Base-by-base conservation (phyloP, 352 stramenopile genomes). In the Phytophthora tentaculata region DNA sequence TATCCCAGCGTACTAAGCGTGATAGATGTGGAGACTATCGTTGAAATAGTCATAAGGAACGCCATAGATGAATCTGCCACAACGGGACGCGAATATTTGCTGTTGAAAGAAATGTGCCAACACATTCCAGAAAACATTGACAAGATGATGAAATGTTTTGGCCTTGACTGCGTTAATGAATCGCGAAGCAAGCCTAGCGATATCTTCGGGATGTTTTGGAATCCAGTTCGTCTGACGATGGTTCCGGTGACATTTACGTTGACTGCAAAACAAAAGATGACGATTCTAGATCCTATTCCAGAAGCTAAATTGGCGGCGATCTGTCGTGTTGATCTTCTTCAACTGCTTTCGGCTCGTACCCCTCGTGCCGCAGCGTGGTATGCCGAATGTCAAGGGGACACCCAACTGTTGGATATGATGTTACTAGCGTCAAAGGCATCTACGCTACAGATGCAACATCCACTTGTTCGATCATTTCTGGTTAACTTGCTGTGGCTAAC, bases 371-470 rank as follows among this genome's bases (percentile, higher is more conserved):
- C n/a, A 17, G 48, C 19, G 20, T 64, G 52, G 65, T 73, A 56
- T 60, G 58, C 32, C 37, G 43, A 56, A 8, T 64, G 44, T 10
- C 65, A 73, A 49, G 65, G 65, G 5, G 19, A 61, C 6, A 60
- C 43, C 0, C 44, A 60, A 17, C 24, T 73, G 28, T 43, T 73
- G 22, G 52, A 69, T 19, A 64, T 68, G 28, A 26, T 73, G 51
- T 8, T 69, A 26, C 12, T 69, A 44, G 52, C 51, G 10, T 61
- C 59, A n/a, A 69, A 39, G 9, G 23, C 43, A 13, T 55, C 65
- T 44, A 45, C 52, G n/a, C 65, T 73, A 5, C 65, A 68, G 26
- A 64, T 73, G 59, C 55, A 67, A 20, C 43, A 73, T 16, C 19
- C 51, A 0, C 17, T 69, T 10, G 24, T 69, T 6, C 54, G 65